These are phyloP conservation scores for Talaromyces piceae DNA, from an alignment of 2,329 filamentous ascomycete genomes.

Conservation along the genomic window DNA sequence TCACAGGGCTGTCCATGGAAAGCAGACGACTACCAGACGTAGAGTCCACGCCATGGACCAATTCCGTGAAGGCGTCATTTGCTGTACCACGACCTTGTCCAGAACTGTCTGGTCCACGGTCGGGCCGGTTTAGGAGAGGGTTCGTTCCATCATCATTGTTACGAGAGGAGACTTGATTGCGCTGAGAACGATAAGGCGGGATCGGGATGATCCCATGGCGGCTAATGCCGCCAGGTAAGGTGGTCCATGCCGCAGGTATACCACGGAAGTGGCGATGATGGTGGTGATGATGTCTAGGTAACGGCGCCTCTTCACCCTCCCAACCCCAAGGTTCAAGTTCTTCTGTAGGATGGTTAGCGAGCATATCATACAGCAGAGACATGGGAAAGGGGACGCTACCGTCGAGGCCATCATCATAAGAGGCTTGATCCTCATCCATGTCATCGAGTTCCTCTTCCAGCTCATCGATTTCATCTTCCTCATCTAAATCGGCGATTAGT, in stretches of 20 bases:
- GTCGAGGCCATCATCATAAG: slow-evolving; percentile 32
- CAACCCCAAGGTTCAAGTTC: slow-evolving; percentile 43
- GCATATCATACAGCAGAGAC: slow-evolving; percentile 14
- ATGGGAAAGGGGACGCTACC: slow-evolving; percentile 18
- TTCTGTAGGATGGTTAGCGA: slow-evolving; percentile 29
- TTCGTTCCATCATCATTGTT: slow-evolving; percentile 75
- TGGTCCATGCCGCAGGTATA: slow-evolving; percentile 55
- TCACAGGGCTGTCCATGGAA: slow-evolving; percentile 45
- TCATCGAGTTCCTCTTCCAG: slow-evolving; percentile 34
- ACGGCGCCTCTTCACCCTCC: slow-evolving; percentile 46
- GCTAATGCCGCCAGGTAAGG: slow-evolving; percentile 53
- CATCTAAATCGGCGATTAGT: slow-evolving; percentile 40
- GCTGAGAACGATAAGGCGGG: slow-evolving; percentile 38
- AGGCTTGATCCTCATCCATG: slow-evolving; percentile 38
- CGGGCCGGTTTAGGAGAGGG: slow-evolving; percentile 67
- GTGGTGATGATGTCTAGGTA: slow-evolving; percentile 30
- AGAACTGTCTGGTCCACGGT: slow-evolving; percentile 24
- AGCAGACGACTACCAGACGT: slow-evolving; percentile 38
- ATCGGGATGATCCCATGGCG: slow-evolving; percentile 36
- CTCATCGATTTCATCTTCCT: slow-evolving; percentile 46
- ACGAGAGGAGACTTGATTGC: slow-evolving; percentile 42
- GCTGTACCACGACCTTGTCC: slow-evolving; percentile 29
- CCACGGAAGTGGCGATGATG: slow-evolving; percentile 45
- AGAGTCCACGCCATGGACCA: slow-evolving; percentile 46
- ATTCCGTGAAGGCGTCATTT: slow-evolving; percentile 43